A percentile compares a stretch with the other conserved stretches of the same genome.
These are phyloP conservation scores for Mortierella sp. DNA, from an alignment of 371 early-diverging fungal genomes.

Conservation along the genomic window DNA sequence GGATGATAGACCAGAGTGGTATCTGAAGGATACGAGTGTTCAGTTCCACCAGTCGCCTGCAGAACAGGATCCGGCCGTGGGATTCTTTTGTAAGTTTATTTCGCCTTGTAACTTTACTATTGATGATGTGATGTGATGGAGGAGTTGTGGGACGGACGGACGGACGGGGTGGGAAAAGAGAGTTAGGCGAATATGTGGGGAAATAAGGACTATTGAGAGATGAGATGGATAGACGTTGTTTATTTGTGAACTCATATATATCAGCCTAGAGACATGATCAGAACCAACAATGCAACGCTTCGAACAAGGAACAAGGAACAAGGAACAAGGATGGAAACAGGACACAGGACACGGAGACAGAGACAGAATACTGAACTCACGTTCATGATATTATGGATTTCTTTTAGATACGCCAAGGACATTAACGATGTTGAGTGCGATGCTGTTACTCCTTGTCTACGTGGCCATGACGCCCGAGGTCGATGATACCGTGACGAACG, in stretches of 20 bases:
- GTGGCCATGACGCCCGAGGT: constrained; percentile 55
- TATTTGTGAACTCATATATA: background rate
- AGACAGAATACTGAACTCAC: background rate
- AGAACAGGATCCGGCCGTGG: constrained; percentile 47
- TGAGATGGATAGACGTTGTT: background rate
- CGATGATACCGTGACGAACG: constrained; percentile 53
- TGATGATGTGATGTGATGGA: background rate
- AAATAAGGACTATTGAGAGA: too few species aligned
- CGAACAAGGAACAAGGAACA: background rate
- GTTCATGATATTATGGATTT: background rate
- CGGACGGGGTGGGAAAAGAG: too few species aligned
- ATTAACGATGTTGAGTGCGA: constrained; percentile 41
- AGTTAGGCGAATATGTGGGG: too few species aligned
- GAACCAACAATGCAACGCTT: background rate
- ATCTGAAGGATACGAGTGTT: constrained; percentile 38
- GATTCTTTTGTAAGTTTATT: constrained; percentile 42
- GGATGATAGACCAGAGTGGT: constrained; percentile 42
- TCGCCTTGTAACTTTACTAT: background rate
- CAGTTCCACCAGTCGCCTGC: constrained; percentile 43
- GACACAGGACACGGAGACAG: background rate
- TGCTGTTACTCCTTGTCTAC: constrained; percentile 52
- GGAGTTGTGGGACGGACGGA: too few species aligned
- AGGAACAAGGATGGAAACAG: background rate
- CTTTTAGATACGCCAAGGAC: constrained; percentile 48
- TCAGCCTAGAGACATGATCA: background rate